Evolutionary conservation across 176 grass and related monocot genomes (phyloP), one percentile per base, ranked within the genome.

Genomic region (Musa troglodytarum): DNA sequence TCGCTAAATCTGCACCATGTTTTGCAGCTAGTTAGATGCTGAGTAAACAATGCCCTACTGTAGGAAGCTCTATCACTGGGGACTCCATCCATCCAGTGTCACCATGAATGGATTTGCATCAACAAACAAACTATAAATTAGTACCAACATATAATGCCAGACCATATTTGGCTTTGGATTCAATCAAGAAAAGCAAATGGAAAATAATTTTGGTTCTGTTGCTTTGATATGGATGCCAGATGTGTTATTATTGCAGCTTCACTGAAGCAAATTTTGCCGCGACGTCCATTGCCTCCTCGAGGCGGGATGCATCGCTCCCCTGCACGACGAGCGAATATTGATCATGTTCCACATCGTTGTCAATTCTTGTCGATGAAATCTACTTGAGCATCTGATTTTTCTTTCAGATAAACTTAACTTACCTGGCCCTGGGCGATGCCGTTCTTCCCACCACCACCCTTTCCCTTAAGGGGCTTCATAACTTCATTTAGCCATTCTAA

Each of bases 371-470:
- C 22, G 22, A 22, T 63, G 10, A 11, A 3, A 78, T 62, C 57
- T 50, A 10, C 4, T 24, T 2, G 2, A 70, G 49, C 11, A 9
- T 19, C 7, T 25, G 23, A 50, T 10, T 9, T 43, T 43, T 43
- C 34, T 43, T 43, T 43, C 34, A 43, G 3, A 43, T 43, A 3
- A 3, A 43, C 34, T 43, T 0, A 58, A 61, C 56, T 80, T 75
- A 98, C 94, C 88, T 98, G 94, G 68, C 94, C 94, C 72, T 98
- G 88, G 11, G 94, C 94, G 25, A 87, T 26, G 0, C 90, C 90
- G 51, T 93, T 98, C 78, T 98, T 98, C 78, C 88, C 90, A 9
- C 94, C 90, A 25, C 90, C 94, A 17, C 94, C 94, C 57, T 79
- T 93, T 76, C 94, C 90, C 12, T 89, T 91, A 1, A 98, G 86